Percentiles rank a stretch among this genome's conserved stretches.
Conservation (phyloP, 2,329 filamentous ascomycete species). For the Epichloe festucae region DNA sequence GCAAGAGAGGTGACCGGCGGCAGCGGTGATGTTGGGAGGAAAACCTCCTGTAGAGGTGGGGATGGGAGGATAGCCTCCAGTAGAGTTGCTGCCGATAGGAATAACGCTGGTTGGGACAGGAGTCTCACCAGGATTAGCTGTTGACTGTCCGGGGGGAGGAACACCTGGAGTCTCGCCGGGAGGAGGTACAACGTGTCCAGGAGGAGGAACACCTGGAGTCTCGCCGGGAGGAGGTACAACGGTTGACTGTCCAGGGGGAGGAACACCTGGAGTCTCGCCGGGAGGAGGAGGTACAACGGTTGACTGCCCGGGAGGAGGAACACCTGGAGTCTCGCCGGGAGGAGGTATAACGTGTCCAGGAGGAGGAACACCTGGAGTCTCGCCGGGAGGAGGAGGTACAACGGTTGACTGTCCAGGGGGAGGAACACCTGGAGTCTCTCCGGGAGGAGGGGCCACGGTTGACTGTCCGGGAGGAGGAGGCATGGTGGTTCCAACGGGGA, state of each 20-base stretch:
- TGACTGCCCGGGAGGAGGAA: neutral
- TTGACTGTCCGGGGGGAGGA: neutral
- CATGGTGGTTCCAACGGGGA: slow-evolving; percentile 1
- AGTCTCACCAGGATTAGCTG: neutral
- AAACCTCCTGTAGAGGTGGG: neutral
- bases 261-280: neutral
- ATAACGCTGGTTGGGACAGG: neutral
- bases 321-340: neutral
- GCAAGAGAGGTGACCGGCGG: slow-evolving; percentile 18
- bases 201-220: no score
- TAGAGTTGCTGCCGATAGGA: neutral
- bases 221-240: no score
- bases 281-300: no score
- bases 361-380: neutral
- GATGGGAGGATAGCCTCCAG: neutral
- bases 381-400: neutral
- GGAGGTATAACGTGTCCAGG: neutral
- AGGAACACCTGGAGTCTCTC: no score
- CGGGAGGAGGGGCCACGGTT: neutral
- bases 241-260: neutral
- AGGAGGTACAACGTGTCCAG: no score
- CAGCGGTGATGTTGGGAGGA: slow-evolving; percentile 16
- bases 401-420: no score
- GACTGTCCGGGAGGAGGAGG: neutral
- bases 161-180: no score